phyloP scores from a whole-genome alignment of 1,139 yeast genomes.

The Chernovozyma sophiae-reginae region DNA sequence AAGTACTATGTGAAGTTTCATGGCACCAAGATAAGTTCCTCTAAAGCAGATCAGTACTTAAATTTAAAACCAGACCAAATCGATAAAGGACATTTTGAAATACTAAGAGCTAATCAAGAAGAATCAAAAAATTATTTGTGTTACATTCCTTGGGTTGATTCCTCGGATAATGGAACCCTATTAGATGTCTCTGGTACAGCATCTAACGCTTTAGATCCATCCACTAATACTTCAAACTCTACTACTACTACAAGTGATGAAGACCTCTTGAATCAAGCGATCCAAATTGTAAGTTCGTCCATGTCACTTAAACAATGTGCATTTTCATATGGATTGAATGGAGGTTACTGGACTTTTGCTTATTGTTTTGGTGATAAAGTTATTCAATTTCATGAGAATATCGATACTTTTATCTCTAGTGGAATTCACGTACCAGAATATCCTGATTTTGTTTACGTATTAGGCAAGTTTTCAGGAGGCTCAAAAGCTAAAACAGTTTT shows the following conservation, averaged over 20 bases:
- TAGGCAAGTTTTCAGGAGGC: constrained; percentile 43
- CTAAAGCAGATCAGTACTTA: neutral
- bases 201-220: neutral
- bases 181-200: neutral
- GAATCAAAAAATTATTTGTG: constrained; percentile 12
- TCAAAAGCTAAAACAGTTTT: constrained; percentile 15
- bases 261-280: constrained; percentile 18
- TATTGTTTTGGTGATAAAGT: constrained; percentile 53
- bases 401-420: constrained; percentile 20
- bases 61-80: neutral
- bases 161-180: neutral
- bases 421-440: constrained; percentile 29
- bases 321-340: constrained; percentile 30
- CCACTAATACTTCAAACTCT: constrained; percentile 2
- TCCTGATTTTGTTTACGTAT: constrained; percentile 38
- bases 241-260: constrained; percentile 16
- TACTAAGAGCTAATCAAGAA: constrained; percentile 4
- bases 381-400: constrained; percentile 52
- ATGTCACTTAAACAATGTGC: constrained; percentile 26
- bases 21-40: neutral
- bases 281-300: constrained; percentile 16
- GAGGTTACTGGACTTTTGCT: constrained; percentile 64
- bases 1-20: constrained; percentile 4
- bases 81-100: constrained; percentile 1
- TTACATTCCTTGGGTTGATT: constrained; percentile 9